These are phyloP conservation scores for Biscogniauxia mediterranea DNA, from an alignment of 2,329 filamentous ascomycete species.

Conservation along the genomic window DNA sequence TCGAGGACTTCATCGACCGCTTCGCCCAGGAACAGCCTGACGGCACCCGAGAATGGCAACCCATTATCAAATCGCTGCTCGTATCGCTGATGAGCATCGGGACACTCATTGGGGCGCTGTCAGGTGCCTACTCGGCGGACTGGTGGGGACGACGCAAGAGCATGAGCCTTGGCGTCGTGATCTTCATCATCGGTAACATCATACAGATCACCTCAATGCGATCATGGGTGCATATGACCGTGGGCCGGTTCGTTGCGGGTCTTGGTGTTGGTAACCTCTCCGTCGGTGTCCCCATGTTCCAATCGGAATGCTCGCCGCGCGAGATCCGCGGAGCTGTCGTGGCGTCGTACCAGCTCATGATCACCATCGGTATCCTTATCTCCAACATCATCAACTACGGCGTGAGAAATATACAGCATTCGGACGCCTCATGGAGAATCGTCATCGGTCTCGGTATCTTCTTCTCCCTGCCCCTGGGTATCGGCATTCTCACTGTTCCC, in stretches of 20 bases:
- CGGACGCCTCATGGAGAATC: slow-evolving; percentile 57
- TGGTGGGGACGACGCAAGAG: slow-evolving; percentile 56
- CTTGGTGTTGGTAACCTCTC: slow-evolving; percentile 67
- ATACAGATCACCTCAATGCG: slow-evolving; percentile 60
- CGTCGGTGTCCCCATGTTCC: slow-evolving; percentile 65
- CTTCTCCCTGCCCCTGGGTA: slow-evolving; percentile 50
- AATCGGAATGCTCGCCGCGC: slow-evolving; percentile 61
- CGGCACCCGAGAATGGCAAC: slow-evolving; percentile 38
- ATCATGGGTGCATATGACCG: slow-evolving; percentile 64
- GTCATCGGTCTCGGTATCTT: slow-evolving; percentile 56
- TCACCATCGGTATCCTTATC: slow-evolving; percentile 66
- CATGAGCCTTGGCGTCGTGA: slow-evolving; percentile 49
- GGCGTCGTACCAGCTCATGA: slow-evolving; percentile 71
- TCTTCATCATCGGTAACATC: slow-evolving; percentile 64
- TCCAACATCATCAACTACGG: slow-evolving; percentile 56
- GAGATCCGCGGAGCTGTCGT: slow-evolving; percentile 64
- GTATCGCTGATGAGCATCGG: slow-evolving; percentile 58
- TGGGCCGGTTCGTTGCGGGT: slow-evolving; percentile 65
- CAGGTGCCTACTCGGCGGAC: slow-evolving; percentile 54
- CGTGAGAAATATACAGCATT: slow-evolving; percentile 41
- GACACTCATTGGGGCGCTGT: slow-evolving; percentile 52
- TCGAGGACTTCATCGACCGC: slow-evolving; percentile 53
- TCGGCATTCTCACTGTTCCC: slow-evolving; percentile 53
- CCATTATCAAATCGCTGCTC: slow-evolving; percentile 48
- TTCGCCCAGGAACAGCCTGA: slow-evolving; percentile 48